phyloP scores from a whole-genome alignment of 2,329 filamentous ascomycete species.

The Ceratocystis ficicola region DNA sequence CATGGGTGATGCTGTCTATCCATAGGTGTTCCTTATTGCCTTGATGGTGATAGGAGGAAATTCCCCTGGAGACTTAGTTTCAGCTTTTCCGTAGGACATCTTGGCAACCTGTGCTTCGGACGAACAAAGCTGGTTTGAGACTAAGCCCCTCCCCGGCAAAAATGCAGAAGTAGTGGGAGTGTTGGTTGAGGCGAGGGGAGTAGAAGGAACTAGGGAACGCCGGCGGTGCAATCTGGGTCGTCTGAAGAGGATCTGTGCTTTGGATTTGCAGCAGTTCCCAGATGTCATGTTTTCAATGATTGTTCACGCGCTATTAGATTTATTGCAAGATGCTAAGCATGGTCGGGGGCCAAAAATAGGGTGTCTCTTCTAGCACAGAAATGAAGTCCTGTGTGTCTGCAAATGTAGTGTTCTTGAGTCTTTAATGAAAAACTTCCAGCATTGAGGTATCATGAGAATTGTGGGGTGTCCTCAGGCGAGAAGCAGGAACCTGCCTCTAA shows the following conservation, averaged over 20 bases:
- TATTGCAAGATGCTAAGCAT: no score
- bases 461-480: neutral
- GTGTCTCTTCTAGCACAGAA: no score
- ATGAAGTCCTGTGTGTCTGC: neutral
- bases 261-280: neutral
- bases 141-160: neutral
- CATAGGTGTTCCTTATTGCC: neutral
- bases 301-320: neutral
- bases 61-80: neutral
- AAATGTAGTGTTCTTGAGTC: neutral
- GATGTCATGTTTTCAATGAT: neutral
- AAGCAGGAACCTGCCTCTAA: neutral
- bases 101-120: conserved; percentile 9
- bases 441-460: conserved; percentile 4
- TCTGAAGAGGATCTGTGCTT: conserved; percentile 8
- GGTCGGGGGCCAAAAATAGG: no score
- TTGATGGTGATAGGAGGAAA: conserved; percentile 7
- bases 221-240: neutral
- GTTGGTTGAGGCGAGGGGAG: neutral
- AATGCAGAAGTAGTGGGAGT: neutral
- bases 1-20: neutral
- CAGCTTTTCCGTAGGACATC: conserved; percentile 3
- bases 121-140: conserved; percentile 1
- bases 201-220: neutral
- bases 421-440: neutral